Base-by-base conservation (phyloP, 2,329 filamentous ascomycete species). In the Paecilomyces niveus region DNA sequence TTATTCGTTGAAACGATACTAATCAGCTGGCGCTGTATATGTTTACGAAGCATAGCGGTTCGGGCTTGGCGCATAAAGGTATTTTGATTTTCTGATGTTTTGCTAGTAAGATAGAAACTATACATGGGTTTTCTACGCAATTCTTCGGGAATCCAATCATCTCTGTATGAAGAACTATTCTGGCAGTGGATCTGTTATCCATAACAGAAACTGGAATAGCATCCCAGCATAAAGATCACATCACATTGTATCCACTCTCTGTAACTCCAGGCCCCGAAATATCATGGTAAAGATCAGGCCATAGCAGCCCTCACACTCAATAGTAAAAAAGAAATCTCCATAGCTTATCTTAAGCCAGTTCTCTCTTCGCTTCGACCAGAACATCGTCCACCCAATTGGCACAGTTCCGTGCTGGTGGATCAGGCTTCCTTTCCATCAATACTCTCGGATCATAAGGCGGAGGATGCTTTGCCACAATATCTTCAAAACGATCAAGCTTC, bases 401-500 rank as follows among this genome's bases (percentile, higher is more conserved):
- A 18, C 49, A 52, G 49, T 52, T 26, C 49, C 49, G 18, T 9
- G 13, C 49, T 15, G 49, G 49, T 15, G 49, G 49, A 10, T 52
- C 18, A 22, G 24, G 49, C 18, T 52, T 22, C 18, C 18, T 26
- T 18, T 52, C 49, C 49, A 13, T 52, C 49, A 52, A 52, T 7
- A 52, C 49, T 18, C 18, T 52, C 18, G 49, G 49, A 52, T 52
- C 49, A 24, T 24, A 15, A 1, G 49, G 49, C 21, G 49, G 49
- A 2, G 49, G 21, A 11, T 15, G 24, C 18, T 26, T 52, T 15
- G 18, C 26, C 22, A n/a, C 39, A 5, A 53, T 31, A 2, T 26
- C 53, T 21, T 39, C 18, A 56, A n/a, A 39, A 51, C 56, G 9
- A 39, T 39, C 18, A 49, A 55, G 33, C 18, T 59, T 22, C 54